Conservation (phyloP, 495 filamentous ascomycete genomes). For the Hypoxylon fragiforme region DNA sequence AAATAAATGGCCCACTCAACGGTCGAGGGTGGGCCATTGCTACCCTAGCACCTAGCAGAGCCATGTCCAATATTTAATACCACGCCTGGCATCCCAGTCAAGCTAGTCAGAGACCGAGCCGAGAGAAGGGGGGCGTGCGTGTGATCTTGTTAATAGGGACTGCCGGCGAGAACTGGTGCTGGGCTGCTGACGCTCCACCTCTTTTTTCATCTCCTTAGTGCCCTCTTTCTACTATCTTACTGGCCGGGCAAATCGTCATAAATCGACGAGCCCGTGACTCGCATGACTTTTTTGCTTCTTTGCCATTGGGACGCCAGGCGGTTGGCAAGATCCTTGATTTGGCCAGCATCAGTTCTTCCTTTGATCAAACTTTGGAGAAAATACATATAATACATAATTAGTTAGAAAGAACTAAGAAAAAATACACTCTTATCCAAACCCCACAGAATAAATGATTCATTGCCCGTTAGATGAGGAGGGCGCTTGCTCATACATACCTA, state of each 20-base stretch:
- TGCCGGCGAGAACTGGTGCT: neutral
- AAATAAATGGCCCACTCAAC: conserved; percentile 43
- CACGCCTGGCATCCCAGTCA: conserved; percentile 31
- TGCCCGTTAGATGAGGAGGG: neutral
- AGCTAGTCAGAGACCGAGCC: conserved; percentile 30
- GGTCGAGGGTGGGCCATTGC: conserved; percentile 33
- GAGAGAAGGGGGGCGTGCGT: conserved; percentile 32
- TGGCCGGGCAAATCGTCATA: conserved; percentile 42
- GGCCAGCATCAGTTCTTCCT: conserved; percentile 18
- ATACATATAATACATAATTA: neutral
- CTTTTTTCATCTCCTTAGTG: conserved; percentile 36
- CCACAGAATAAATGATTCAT: conserved; percentile 13
- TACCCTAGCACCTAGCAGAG: conserved; percentile 35
- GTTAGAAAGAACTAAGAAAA: neutral
- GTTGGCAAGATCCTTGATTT: conserved; percentile 36
- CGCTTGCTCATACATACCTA: no score
- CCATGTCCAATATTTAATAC: conserved; percentile 41
- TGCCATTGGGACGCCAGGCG: conserved; percentile 29
- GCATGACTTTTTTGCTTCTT: conserved; percentile 38
- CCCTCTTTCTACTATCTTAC: conserved; percentile 24
- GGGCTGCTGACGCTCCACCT: conserved; percentile 33
- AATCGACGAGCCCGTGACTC: conserved; percentile 46
- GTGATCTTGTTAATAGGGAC: conserved; percentile 30
- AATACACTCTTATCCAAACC: conserved; percentile 12
- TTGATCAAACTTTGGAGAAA: conserved; percentile 21